A percentile compares a stretch with the other conserved stretches of the same genome.
These are phyloP conservation scores for Waitea zeae DNA, from an alignment of 1,284 basidiomycete genomes.

Conservation along the genomic window DNA sequence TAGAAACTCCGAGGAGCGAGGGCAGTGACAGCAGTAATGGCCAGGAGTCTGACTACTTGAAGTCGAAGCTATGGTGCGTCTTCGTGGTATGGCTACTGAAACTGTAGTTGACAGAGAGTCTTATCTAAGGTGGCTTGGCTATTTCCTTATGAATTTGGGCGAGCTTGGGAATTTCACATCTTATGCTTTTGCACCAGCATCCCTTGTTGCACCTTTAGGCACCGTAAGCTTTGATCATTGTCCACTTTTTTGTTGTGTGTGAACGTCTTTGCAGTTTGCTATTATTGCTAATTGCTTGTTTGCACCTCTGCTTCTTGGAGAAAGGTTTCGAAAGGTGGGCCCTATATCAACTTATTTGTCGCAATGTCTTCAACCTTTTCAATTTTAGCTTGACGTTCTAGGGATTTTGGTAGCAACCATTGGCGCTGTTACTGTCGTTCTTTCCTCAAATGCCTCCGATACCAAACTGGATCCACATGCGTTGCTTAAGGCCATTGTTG, in stretches of 20 bases:
- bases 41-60: slow-evolving; percentile 53
- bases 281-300: slow-evolving; percentile 92
- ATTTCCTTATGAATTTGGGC: slow-evolving; percentile 80
- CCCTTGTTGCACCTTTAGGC: slow-evolving; percentile 88
- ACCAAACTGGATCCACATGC: slow-evolving; percentile 50
- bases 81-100: slow-evolving; percentile 6
- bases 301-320: slow-evolving; percentile 75
- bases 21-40: slow-evolving; percentile 7
- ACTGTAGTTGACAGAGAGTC: slow-evolving; percentile 1
- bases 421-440: slow-evolving; percentile 84
- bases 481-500: slow-evolving; percentile 55
- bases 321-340: slow-evolving; percentile 60
- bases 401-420: slow-evolving; percentile 74
- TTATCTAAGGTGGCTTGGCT: slow-evolving; percentile 90
- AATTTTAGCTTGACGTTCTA: too few species aligned
- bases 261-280: slow-evolving; percentile 40
- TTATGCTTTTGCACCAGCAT: slow-evolving; percentile 82
- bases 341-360: too few species aligned
- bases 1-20: too few species aligned
- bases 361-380: too few species aligned
- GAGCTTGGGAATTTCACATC: slow-evolving; percentile 88
- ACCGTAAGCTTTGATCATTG: slow-evolving; percentile 38
- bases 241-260: not conserved
- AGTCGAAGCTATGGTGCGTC: slow-evolving; percentile 62
- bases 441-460: slow-evolving; percentile 58